Base-by-base conservation (phyloP, 345 rosid species). In the Citrus hindsii region DNA sequence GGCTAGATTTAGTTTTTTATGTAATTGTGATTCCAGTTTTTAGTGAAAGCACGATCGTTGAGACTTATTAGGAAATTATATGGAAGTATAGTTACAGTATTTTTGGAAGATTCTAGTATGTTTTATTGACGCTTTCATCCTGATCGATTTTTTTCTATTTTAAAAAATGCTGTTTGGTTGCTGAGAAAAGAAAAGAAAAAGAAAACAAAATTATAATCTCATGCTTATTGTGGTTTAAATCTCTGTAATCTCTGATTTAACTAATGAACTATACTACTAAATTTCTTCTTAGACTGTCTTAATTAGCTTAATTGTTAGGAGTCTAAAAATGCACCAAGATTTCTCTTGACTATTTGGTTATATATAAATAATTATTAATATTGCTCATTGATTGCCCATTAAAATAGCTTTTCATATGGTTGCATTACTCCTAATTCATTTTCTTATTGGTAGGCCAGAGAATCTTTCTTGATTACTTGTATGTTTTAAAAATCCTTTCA, bases 401-500 rank as follows among this genome's bases (percentile, higher is more conserved):
- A 74, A 21, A 19, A 27, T 40, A 61, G 67, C 33, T 16, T 61
- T 42, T 18, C 16, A 19, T 5, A 37, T 16, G 7, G 53, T 37
- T n/a, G 35, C 55, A 4, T 59, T 13, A 38, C 25, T 59, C 33
- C 51, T 16, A 2, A 55, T 61, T 58, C 30, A 62, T 14, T 75
- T 75, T 75, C 30, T 46, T 13, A 42, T 46, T 63, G 70, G 42
- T 46, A 75, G 77, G 78, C 61, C 70, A 48, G 61, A 75, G 21
- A 62, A 62, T 75, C 69, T 22, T 48, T 51, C 25, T 28, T 53
- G 22, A 32, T 70, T 70, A 27, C 18, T 70, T 48, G 37, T 30
- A 8, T 28, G 61, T 58, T 70, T 48, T 16, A 46, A 69, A n/a
- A 27, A 18, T 14, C 56, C 33, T n/a, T 7, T 40, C 58, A 4